phyloP scores from a whole-genome alignment of 1,284 basidiomycete genomes.

The Rhodotorula sp. region DNA sequence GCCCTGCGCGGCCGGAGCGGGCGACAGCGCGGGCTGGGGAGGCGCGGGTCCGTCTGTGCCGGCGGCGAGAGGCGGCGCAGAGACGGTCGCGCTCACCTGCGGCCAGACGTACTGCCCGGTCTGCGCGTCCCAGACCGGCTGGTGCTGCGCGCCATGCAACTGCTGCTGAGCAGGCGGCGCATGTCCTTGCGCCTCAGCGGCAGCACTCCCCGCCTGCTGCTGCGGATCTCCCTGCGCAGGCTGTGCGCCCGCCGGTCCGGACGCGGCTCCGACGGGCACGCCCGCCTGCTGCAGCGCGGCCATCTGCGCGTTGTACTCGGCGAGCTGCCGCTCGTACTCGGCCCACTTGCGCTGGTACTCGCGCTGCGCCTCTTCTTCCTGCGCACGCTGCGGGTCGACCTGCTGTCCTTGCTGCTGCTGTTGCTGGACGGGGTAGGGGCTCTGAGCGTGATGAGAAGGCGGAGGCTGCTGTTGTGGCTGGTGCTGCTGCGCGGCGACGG shows the following conservation, averaged over 20 bases:
- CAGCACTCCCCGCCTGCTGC: background rate
- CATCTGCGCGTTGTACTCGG: conserved; percentile 29
- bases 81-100: background rate
- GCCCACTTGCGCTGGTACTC: conserved; percentile 36
- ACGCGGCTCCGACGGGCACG: background rate
- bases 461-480: background rate
- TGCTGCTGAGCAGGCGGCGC: background rate
- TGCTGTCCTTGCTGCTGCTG: conserved; percentile 16
- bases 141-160: conserved; percentile 1
- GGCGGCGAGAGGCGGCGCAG: background rate
- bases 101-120: conserved; percentile 28
- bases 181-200: background rate
- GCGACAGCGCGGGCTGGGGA: background rate
- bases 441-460: background rate
- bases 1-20: background rate
- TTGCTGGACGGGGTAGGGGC: conserved; percentile 5
- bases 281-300: conserved; percentile 8
- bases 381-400: background rate
- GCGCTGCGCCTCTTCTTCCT: conserved; percentile 25
- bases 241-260: background rate
- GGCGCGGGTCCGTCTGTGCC: background rate
- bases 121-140: conserved; percentile 35
- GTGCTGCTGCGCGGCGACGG: conserved; percentile 7
- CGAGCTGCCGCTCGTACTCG: conserved; percentile 33
- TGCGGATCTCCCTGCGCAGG: background rate